These are phyloP conservation scores for Wickerhamiella infanticola DNA, from an alignment of 1,139 yeast genomes.

Conservation along the genomic window DNA sequence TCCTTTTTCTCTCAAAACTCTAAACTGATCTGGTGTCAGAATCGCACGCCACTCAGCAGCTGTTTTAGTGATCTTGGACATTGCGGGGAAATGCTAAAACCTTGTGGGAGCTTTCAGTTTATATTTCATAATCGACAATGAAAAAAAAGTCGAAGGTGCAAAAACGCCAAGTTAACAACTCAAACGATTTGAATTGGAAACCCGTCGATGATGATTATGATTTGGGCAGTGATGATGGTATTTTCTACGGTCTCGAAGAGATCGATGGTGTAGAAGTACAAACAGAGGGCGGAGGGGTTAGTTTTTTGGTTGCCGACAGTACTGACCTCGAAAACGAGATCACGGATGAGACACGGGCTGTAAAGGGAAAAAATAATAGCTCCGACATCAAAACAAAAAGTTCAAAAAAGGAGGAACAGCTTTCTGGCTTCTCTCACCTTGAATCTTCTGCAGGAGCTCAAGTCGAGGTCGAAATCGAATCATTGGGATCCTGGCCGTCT, in stretches of 20 bases:
- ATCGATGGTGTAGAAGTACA: conserved; percentile 79
- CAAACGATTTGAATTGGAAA: conserved; percentile 44
- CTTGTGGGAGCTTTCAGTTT: background rate
- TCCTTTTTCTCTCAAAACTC: conserved; percentile 60
- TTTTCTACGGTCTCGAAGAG: conserved; percentile 78
- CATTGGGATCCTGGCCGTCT: conserved; percentile 17
- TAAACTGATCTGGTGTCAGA: conserved; percentile 61
- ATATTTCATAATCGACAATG: background rate
- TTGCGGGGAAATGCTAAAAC: background rate
- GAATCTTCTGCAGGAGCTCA: conserved; percentile 17
- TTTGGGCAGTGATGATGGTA: conserved; percentile 55
- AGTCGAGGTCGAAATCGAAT: conserved; percentile 15
- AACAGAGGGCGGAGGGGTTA: conserved; percentile 46
- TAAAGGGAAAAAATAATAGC: conserved; percentile 10
- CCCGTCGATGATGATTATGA: conserved; percentile 68
- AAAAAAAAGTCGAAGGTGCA: background rate
- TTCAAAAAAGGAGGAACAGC: conserved; percentile 1
- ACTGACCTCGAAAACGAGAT: conserved; percentile 5
- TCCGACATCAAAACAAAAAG: conserved; percentile 10
- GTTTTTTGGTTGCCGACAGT: conserved; percentile 31
- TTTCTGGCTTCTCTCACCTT: conserved; percentile 15
- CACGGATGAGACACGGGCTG: conserved; percentile 8
- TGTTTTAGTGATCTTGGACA: conserved; percentile 26
- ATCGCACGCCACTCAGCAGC: conserved; percentile 71
- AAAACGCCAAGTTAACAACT: conserved; percentile 5